Conservation (phyloP, 208 protist species). For the Leishmania braziliensis region DNA sequence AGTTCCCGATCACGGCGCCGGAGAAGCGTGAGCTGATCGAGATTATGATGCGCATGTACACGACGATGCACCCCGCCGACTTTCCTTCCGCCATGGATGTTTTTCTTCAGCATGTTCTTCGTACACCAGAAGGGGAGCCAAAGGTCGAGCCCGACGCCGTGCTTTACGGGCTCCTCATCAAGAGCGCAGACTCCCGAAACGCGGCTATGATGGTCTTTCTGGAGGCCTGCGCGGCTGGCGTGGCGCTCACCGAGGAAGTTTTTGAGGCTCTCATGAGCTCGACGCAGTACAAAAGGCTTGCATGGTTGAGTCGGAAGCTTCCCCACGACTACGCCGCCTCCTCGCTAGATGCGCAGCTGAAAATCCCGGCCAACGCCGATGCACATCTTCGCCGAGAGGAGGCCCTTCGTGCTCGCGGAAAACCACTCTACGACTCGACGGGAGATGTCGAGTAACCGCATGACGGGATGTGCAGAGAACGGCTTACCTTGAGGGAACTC, state of each 20-base stretch:
- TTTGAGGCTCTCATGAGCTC: slow-evolving; percentile 69
- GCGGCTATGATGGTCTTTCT: slow-evolving; percentile 88
- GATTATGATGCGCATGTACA: slow-evolving; percentile 91
- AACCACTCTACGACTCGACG: slow-evolving; percentile 76
- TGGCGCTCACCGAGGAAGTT: slow-evolving; percentile 54
- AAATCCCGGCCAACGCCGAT: slow-evolving; percentile 77
- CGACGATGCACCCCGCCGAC: slow-evolving; percentile 66
- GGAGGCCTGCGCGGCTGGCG: slow-evolving; percentile 74
- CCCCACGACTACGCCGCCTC: slow-evolving; percentile 81
- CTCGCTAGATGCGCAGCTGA: slow-evolving; percentile 69
- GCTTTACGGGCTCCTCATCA: slow-evolving; percentile 76
- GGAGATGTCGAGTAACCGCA: slow-evolving; percentile 41
- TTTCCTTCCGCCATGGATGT: slow-evolving; percentile 63
- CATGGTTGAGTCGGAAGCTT: slow-evolving; percentile 66
- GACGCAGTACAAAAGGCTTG: slow-evolving; percentile 46
- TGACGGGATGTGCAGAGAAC: not conserved
- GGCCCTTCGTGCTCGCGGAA: slow-evolving; percentile 67
- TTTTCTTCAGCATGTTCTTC: slow-evolving; percentile 77
- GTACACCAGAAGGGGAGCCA: slow-evolving; percentile 50
- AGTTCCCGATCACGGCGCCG: slow-evolving; percentile 41
- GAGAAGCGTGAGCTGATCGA: slow-evolving; percentile 84
- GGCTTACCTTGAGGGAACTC: not conserved
- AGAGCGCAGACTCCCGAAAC: slow-evolving; percentile 75
- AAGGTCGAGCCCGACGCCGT: slow-evolving; percentile 40
- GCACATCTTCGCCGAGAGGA: slow-evolving; percentile 86